Conservation (phyloP, 2,329 filamentous ascomycete genomes). For the Aspergillus uvarum region DNA sequence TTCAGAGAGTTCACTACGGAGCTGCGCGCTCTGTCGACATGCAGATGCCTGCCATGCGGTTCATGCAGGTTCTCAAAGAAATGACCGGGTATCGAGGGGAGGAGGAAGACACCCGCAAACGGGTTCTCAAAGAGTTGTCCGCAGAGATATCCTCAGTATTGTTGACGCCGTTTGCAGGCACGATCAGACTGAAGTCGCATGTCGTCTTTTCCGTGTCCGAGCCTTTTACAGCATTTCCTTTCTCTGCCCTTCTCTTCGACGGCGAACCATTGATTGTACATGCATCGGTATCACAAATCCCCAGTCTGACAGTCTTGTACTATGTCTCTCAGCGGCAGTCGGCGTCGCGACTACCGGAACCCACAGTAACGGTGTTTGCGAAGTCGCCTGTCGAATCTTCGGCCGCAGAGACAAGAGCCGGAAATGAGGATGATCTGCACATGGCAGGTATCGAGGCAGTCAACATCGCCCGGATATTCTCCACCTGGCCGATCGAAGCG, state of each 20-base stretch:
- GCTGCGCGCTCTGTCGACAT: slow-evolving; percentile 14
- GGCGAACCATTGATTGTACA: slow-evolving; percentile 14
- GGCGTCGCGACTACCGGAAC: slow-evolving; percentile 5
- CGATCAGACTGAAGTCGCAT: slow-evolving; percentile 20
- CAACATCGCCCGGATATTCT: slow-evolving; percentile 26
- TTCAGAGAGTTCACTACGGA: slow-evolving; percentile 16
- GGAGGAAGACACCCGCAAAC: slow-evolving; percentile 19
- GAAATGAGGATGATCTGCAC: slow-evolving; percentile 20
- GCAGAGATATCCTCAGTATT: slow-evolving; percentile 18
- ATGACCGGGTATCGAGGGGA: slow-evolving; percentile 20
- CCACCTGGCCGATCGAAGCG: slow-evolving; percentile 29
- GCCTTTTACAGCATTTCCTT: slow-evolving; percentile 25
- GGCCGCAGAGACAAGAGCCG: not conserved
- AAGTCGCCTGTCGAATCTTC: slow-evolving; percentile 19
- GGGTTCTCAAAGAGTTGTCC: slow-evolving; percentile 12
- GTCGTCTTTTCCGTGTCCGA: slow-evolving; percentile 26
- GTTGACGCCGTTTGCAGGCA: slow-evolving; percentile 19
- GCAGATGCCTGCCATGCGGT: slow-evolving; percentile 21
- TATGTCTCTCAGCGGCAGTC: slow-evolving; percentile 22
- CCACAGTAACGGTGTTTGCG: slow-evolving; percentile 26
- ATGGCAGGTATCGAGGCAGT: slow-evolving; percentile 29
- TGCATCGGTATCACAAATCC: slow-evolving; percentile 24
- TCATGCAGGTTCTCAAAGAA: slow-evolving; percentile 22
- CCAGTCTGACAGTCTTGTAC: slow-evolving; percentile 25
- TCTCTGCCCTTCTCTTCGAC: slow-evolving; percentile 21